A percentile compares a stretch with the other conserved stretches of the same genome.
Evolutionary conservation across 163 green algal genomes (phyloP).

Genomic region (Scenedesmus sp.): DNA sequence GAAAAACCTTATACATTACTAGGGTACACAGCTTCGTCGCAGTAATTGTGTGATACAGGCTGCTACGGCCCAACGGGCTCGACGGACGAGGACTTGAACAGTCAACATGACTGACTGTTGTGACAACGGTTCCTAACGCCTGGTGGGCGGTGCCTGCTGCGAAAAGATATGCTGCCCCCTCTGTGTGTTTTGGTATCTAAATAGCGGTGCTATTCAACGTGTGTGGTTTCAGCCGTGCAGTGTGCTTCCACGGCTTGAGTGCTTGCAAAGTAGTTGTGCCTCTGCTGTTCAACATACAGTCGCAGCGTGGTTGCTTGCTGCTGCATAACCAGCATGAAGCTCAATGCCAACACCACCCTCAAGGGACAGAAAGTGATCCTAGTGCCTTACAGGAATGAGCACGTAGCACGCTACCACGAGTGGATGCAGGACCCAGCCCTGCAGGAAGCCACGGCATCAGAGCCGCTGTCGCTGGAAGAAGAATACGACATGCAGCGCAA

Average conservation of each 20-base stretch:
- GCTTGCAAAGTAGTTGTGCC: no score
- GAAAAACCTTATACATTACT: not conserved
- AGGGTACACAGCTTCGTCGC: not conserved
- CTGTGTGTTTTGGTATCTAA: not conserved
- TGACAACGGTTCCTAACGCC: not conserved
- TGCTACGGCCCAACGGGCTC: no score
- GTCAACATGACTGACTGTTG: not conserved
- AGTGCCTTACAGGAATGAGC: conserved; percentile 56
- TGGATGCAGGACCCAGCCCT: conserved; percentile 60
- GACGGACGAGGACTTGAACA: not conserved
- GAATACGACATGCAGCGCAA: conserved; percentile 87
- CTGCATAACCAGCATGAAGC: conserved; percentile 26
- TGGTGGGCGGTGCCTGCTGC: not conserved
- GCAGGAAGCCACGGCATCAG: conserved; percentile 79
- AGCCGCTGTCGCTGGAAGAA: conserved; percentile 83
- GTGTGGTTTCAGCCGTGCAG: not conserved
- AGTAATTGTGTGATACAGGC: not conserved
- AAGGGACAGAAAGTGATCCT: conserved; percentile 36
- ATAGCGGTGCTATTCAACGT: not conserved
- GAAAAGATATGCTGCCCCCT: no score
- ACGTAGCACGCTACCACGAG: conserved; percentile 60
- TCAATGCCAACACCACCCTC: conserved; percentile 53
- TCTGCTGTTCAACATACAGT: no score
- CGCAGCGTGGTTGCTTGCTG: no score
- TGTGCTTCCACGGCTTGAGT: not conserved